Conservation (phyloP, 2,329 filamentous ascomycete species). For the Tricladium varicosporioides region DNA sequence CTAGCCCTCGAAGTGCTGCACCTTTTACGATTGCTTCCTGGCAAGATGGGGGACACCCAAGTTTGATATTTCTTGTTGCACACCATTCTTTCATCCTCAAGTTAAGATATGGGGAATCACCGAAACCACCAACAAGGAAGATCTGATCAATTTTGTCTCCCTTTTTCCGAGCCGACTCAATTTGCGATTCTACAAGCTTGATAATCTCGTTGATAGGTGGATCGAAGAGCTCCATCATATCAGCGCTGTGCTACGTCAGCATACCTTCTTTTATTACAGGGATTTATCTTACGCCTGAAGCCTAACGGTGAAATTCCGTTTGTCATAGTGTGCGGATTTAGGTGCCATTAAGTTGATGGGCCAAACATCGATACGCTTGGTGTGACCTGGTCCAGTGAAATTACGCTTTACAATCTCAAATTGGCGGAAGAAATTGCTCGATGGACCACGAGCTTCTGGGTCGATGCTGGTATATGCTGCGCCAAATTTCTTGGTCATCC, state of each 20-base stretch:
- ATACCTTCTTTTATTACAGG: neutral
- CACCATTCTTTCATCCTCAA: constrained; percentile 6
- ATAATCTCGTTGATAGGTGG: constrained; percentile 17
- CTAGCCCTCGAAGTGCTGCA: constrained; percentile 13
- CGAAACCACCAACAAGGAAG: constrained; percentile 12
- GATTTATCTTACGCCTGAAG: constrained; percentile 7
- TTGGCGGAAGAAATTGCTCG: constrained; percentile 9
- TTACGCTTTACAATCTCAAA: constrained; percentile 6
- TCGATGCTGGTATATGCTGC: constrained; percentile 5
- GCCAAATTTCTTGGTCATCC: constrained; percentile 13
- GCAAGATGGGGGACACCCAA: constrained; percentile 1
- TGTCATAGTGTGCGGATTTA: constrained; percentile 2
- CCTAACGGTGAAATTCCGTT: constrained; percentile 9
- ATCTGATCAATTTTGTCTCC: neutral
- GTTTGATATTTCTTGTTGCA: neutral
- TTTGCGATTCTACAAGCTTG: constrained; percentile 13
- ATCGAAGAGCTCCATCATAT: constrained; percentile 20
- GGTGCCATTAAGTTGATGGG: constrained; percentile 5
- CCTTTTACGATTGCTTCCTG: constrained; percentile 8
- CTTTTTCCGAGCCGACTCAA: constrained; percentile 3
- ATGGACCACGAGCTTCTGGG: constrained; percentile 14
- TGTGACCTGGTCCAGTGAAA: constrained; percentile 3
- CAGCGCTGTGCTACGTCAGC: neutral
- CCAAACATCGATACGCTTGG: constrained; percentile 7
- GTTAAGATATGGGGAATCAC: constrained; percentile 7